phyloP scores from a whole-genome alignment of 139 green algal species.

The Diplosphaera chodatii region DNA sequence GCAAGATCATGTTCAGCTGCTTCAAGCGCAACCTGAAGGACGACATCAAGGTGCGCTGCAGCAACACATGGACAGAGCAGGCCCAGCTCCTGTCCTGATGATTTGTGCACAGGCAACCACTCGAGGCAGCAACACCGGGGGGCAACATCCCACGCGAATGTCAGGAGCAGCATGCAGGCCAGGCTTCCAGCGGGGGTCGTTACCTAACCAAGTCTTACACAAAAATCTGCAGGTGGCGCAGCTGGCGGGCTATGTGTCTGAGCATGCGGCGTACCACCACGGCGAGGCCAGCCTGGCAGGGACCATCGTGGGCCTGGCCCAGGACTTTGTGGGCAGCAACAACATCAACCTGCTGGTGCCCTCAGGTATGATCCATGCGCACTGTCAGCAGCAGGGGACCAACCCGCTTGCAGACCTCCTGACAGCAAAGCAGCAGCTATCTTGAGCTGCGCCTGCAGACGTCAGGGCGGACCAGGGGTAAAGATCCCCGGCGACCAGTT shows the following conservation, averaged over 20 bases:
- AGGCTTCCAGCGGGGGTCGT: no score
- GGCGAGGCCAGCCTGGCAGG: slow-evolving; percentile 78
- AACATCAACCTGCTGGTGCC: slow-evolving; percentile 96
- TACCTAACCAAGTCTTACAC: no score
- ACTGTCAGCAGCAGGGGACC: not conserved
- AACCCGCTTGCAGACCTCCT: not conserved
- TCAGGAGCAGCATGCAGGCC: no score
- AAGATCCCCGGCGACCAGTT: no score
- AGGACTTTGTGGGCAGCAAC: slow-evolving; percentile 97
- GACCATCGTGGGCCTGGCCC: slow-evolving; percentile 86
- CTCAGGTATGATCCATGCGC: slow-evolving; percentile 20
- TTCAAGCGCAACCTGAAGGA: slow-evolving; percentile 96
- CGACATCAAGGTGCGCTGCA: slow-evolving; percentile 79
- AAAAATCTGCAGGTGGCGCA: slow-evolving; percentile 94
- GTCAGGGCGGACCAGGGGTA: no score
- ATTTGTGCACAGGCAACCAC: no score
- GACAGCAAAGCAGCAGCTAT: no score
- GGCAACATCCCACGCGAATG: no score
- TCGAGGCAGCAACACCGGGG: not conserved
- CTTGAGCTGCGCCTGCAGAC: no score
- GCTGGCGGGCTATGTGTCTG: slow-evolving; percentile 91
- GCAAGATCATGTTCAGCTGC: slow-evolving; percentile 96
- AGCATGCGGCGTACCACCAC: slow-evolving; percentile 99
- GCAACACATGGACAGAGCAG: no score
- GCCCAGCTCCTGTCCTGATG: no score